Conservation (phyloP, 441 rosid species). For the Isatis lusitanica region DNA sequence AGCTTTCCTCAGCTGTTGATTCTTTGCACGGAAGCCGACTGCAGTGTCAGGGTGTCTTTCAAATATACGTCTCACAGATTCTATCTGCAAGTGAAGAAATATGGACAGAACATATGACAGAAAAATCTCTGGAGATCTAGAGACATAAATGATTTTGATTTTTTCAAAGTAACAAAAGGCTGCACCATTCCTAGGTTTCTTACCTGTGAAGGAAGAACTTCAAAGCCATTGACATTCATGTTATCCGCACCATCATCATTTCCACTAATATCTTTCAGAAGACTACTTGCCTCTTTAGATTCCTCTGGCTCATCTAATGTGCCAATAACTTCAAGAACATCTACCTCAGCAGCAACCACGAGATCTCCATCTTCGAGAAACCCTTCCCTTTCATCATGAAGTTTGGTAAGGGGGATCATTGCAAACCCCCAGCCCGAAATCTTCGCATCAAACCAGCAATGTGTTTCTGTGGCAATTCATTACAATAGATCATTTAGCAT, state of each 20-base stretch:
- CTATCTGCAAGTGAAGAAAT: not conserved
- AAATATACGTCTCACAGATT: not conserved
- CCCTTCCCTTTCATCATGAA: not conserved
- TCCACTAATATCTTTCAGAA: not conserved
- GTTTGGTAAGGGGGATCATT: not conserved
- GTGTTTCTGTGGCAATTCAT: not conserved
- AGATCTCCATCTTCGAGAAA: not conserved
- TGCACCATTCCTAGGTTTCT: not conserved
- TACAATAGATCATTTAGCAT: not conserved
- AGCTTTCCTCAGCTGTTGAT: not conserved
- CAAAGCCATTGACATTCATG: not conserved
- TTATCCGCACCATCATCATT: not conserved
- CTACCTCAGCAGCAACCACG: not conserved
- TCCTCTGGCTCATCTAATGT: not conserved
- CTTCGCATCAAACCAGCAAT: not conserved
- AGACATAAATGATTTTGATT: too few species aligned
- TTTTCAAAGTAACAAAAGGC: not conserved
- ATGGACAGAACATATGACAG: not conserved
- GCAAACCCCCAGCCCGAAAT: not conserved
- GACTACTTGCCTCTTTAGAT: not conserved
- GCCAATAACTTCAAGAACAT: not conserved
- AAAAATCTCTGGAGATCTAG: not conserved
- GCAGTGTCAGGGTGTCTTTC: constrained; percentile 5
- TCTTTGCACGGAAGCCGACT: not conserved
- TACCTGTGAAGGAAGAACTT: constrained; percentile 9